Evolutionary conservation across 805 yeast genomes (phyloP).

Genomic region (Ogataea henricii): DNA sequence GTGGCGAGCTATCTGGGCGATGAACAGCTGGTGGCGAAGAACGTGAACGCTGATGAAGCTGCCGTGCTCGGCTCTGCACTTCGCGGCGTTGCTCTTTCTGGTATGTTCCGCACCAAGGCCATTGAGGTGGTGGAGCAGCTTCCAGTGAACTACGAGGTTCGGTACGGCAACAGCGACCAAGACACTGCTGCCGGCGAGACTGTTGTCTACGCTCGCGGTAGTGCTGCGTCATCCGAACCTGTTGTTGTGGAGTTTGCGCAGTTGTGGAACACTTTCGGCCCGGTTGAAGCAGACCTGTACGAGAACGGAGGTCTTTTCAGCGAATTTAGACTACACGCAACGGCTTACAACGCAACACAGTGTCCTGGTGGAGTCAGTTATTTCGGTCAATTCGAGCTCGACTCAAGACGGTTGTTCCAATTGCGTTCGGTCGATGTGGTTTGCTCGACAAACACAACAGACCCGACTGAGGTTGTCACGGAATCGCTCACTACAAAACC

Average conservation of each 20-base stretch:
- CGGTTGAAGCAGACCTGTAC: slow-evolving; percentile 37
- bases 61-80: slow-evolving; percentile 88
- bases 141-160: slow-evolving; percentile 48
- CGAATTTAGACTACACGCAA: slow-evolving; percentile 12
- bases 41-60: slow-evolving; percentile 94
- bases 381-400: slow-evolving; percentile 25
- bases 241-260: slow-evolving; percentile 41
- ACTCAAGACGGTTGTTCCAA: slow-evolving; percentile 44
- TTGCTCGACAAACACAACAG: slow-evolving; percentile 21
- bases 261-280: slow-evolving; percentile 30
- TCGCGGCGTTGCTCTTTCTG: slow-evolving; percentile 75
- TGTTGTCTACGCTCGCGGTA: slow-evolving; percentile 51
- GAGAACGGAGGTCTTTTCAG: slow-evolving; percentile 31
- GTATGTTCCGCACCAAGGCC: slow-evolving; percentile 63
- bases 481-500: slow-evolving; percentile 28
- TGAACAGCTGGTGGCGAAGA: slow-evolving; percentile 62
- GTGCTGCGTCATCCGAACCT: slow-evolving; percentile 36
- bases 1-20: slow-evolving; percentile 57
- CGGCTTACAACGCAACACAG: slow-evolving; percentile 30
- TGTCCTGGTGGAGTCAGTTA: slow-evolving; percentile 43
- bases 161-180: slow-evolving; percentile 27
- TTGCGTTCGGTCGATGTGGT: slow-evolving; percentile 44
- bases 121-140: slow-evolving; percentile 61
- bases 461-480: slow-evolving; percentile 18
- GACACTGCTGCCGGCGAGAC: slow-evolving; percentile 22